phyloP scores from a whole-genome alignment of 192 early-diverging fungal species.

The Coemansia sp. region DNA sequence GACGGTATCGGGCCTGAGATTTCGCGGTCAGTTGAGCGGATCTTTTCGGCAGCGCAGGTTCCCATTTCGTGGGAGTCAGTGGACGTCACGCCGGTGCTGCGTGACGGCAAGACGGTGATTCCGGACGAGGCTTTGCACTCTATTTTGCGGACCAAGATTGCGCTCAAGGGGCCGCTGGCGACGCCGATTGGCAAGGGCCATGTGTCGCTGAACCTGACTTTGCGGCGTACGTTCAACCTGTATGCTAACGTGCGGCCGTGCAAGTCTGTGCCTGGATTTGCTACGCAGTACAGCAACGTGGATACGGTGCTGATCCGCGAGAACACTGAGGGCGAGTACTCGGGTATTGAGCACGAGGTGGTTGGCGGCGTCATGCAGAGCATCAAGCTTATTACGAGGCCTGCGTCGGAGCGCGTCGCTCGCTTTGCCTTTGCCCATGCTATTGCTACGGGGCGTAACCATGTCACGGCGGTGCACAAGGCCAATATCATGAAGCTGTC shows the following conservation, averaged over 20 bases:
- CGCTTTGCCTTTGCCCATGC: conserved; percentile 97
- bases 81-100: conserved; percentile 88
- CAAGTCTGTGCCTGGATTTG: conserved; percentile 94
- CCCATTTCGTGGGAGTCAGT: conserved; percentile 97
- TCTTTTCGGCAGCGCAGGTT: conserved; percentile 88
- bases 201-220: conserved; percentile 89
- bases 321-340: conserved; percentile 99
- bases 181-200: conserved; percentile 99
- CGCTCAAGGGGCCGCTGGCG: conserved; percentile 95
- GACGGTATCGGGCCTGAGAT: conserved; percentile 99
- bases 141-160: conserved; percentile 94
- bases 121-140: conserved; percentile 89
- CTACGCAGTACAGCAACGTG: conserved; percentile 94
- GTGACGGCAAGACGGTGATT: conserved; percentile 90
- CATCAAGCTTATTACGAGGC: conserved; percentile 98
- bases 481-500: conserved; percentile 95
- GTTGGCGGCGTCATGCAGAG: conserved; percentile 97
- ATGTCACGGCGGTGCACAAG: conserved; percentile 98
- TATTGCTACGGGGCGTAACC: conserved; percentile 80
- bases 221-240: conserved; percentile 94
- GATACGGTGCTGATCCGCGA: conserved; percentile 98
- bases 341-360: conserved; percentile 96
- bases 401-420: conserved; percentile 87
- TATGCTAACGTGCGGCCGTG: conserved; percentile 99
- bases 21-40: conserved; percentile 84